Conservation (phyloP, 2,329 filamentous ascomycete species). For the Neospermospora avenae region DNA sequence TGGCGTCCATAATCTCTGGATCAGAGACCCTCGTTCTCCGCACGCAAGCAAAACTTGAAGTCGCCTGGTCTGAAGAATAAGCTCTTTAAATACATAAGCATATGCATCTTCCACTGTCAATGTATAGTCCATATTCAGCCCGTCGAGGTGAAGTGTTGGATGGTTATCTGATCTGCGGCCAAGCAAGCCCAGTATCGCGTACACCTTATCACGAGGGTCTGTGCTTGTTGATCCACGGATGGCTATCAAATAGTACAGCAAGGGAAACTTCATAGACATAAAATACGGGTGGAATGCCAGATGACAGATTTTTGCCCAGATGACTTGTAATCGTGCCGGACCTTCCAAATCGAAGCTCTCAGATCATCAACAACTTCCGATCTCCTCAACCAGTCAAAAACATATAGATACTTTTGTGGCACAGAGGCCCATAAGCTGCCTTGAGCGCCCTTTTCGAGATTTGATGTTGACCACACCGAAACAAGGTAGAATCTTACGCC, state of each 20-base stretch:
- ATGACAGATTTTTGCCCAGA: background rate
- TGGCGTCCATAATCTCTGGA: background rate
- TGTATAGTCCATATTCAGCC: constrained; percentile 4
- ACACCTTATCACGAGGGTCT: constrained; percentile 1
- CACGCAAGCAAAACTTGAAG: constrained; percentile 7
- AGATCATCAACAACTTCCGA: background rate
- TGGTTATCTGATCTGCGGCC: background rate
- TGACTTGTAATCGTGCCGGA: background rate
- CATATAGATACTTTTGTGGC: background rate
- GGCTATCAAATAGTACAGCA: background rate
- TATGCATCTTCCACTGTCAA: constrained; percentile 6
- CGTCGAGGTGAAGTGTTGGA: background rate
- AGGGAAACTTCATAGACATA: background rate
- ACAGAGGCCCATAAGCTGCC: constrained; percentile 24
- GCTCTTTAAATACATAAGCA: background rate
- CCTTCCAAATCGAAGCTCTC: background rate
- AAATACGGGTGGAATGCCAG: too few relatives aligned
- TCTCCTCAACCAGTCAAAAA: background rate
- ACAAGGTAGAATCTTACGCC: background rate
- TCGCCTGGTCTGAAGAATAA: background rate
- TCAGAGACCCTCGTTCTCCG: background rate
- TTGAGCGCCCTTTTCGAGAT: background rate
- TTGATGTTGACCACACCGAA: background rate
- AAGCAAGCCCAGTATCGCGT: background rate
- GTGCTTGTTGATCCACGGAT: background rate